These are phyloP conservation scores for Malus hybrid DNA, from an alignment of 331 rosid genomes.

Conservation along the genomic window DNA sequence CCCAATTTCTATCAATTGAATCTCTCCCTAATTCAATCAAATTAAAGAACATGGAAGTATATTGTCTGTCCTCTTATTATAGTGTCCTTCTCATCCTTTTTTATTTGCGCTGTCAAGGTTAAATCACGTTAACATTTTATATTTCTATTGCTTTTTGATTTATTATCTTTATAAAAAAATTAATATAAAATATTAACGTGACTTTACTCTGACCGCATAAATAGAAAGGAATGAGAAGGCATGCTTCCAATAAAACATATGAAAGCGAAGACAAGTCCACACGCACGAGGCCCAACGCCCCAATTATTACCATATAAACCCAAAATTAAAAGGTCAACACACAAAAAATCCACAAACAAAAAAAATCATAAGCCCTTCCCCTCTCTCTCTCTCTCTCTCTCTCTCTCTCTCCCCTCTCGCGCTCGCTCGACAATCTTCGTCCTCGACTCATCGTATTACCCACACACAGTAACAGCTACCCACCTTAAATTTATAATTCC, in stretches of 20 bases:
- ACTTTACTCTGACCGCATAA: too few species aligned
- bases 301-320: background rate
- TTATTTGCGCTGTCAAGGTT: too few species aligned
- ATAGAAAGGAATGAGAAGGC: too few species aligned
- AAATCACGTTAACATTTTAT: too few species aligned
- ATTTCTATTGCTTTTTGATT: too few species aligned
- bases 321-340: background rate
- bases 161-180: too few species aligned
- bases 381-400: slow-evolving; percentile 1
- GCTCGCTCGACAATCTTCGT: background rate
- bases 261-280: background rate
- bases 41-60: background rate
- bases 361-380: background rate
- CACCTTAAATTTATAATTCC: background rate
- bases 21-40: too few species aligned
- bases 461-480: background rate
- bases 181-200: too few species aligned
- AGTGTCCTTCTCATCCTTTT: too few species aligned
- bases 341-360: background rate
- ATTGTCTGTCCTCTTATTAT: too few species aligned
- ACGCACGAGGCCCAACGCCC: background rate
- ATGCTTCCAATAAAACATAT: background rate
- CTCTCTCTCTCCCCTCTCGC: slow-evolving; percentile 11
- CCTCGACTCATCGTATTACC: background rate
- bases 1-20: too few species aligned